Percentiles rank a stretch among this genome's conserved stretches.
Evolutionary conservation across 352 stramenopile species (phyloP).

Genomic region (Globisporangium polare): DNA sequence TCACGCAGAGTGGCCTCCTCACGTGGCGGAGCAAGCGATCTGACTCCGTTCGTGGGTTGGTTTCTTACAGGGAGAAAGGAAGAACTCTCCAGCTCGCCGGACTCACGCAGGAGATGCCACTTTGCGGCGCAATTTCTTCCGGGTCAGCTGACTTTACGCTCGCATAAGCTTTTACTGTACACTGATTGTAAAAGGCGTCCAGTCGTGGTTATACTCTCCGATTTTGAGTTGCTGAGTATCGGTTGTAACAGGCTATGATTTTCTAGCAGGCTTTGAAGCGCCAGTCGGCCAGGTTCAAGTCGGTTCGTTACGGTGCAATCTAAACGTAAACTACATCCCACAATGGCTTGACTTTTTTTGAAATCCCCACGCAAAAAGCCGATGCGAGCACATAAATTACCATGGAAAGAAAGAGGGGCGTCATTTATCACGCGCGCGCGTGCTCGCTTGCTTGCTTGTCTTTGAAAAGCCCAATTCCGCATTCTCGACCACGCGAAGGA

Average conservation of each 20-base stretch:
- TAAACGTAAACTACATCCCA: background rate
- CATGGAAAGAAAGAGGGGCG: background rate
- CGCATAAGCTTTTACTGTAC: background rate
- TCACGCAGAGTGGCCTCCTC: background rate
- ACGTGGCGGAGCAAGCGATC: background rate
- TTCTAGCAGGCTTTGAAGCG: background rate
- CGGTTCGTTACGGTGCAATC: slow-evolving; percentile 2
- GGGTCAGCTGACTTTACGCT: background rate
- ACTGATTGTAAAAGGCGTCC: background rate
- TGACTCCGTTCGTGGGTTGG: background rate
- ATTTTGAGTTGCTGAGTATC: background rate
- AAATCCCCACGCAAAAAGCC: too few relatives aligned
- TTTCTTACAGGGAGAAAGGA: background rate
- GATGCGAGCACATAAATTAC: too few relatives aligned
- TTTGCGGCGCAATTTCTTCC: slow-evolving; percentile 5
- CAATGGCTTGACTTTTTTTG: background rate
- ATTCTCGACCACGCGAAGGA: background rate
- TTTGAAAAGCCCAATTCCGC: background rate
- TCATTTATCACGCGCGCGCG: background rate
- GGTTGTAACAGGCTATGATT: background rate
- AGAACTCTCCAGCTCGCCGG: slow-evolving; percentile 1
- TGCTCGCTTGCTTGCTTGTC: background rate
- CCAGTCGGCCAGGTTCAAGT: slow-evolving; percentile 2
- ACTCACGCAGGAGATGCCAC: background rate
- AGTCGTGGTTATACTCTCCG: background rate